A percentile compares a stretch with the other conserved stretches of the same genome.
These are phyloP conservation scores for Herpotrichia juniperi DNA, from an alignment of 2,329 filamentous ascomycete genomes.

Conservation along the genomic window DNA sequence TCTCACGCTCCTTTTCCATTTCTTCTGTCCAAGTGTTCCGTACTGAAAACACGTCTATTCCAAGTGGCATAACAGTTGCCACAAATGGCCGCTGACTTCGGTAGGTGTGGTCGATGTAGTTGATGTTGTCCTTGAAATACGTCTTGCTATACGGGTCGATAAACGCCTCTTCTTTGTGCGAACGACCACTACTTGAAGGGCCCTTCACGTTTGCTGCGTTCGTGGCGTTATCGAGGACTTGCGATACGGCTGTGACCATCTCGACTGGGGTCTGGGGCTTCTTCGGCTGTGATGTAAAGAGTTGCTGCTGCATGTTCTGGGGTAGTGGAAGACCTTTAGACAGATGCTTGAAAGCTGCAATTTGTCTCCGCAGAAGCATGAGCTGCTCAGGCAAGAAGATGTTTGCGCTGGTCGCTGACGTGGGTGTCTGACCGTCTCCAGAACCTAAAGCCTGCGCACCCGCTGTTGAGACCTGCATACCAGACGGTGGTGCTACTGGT, in stretches of 20 bases:
- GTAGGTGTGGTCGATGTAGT: constrained; percentile 78
- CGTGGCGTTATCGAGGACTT: constrained; percentile 60
- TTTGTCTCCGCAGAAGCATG: constrained; percentile 79
- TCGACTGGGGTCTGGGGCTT: constrained; percentile 50
- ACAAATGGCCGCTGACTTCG: constrained; percentile 80
- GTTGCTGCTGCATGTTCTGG: constrained; percentile 76
- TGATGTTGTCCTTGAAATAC: constrained; percentile 65
- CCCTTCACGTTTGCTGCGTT: constrained; percentile 44
- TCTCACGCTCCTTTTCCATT: constrained; percentile 84
- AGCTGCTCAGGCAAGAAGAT: constrained; percentile 70
- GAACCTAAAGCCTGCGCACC: constrained; percentile 29
- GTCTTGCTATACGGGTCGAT: constrained; percentile 44
- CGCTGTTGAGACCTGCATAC: constrained; percentile 28
- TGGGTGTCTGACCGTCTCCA: constrained; percentile 49
- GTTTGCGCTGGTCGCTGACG: constrained; percentile 30
- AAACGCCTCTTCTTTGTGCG: constrained; percentile 4
- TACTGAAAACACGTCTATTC: constrained; percentile 69
- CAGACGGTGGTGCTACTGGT: constrained; percentile 28
- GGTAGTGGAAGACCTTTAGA: constrained; percentile 87
- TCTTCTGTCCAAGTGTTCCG: constrained; percentile 51
- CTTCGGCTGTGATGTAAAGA: constrained; percentile 74
- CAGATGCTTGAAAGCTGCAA: constrained; percentile 87
- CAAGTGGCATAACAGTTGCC: constrained; percentile 85
- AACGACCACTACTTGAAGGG: too few species aligned
- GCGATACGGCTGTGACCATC: constrained; percentile 49